Conservation (phyloP, 352 stramenopile species). For the Thraustochytrium sp. region DNA sequence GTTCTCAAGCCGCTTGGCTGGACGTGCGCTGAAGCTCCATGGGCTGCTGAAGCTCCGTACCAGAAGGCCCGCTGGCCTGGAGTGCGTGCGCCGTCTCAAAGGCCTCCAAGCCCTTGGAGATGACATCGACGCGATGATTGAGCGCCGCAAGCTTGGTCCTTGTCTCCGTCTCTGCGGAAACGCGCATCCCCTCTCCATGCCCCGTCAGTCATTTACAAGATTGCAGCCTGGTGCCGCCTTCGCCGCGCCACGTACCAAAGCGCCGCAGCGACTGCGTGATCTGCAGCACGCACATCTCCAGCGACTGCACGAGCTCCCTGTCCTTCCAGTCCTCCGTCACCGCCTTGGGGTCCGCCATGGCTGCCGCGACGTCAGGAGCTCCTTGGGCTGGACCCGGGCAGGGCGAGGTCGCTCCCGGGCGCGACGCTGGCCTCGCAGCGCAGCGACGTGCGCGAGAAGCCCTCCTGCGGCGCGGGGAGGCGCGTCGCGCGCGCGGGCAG, state of each 20-base stretch:
- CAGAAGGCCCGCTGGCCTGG: too few species aligned
- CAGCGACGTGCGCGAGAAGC: too few species aligned
- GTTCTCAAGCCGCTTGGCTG: too few species aligned
- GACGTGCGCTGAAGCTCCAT: too few species aligned
- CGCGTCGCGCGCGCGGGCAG: too few species aligned
- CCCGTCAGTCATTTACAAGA: neutral
- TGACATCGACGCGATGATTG: neutral
- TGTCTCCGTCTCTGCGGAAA: neutral
- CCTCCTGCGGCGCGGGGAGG: too few species aligned
- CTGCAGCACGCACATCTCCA: neutral
- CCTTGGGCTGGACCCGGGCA: too few species aligned
- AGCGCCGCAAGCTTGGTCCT: neutral
- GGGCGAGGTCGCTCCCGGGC: neutral
- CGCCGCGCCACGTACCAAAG: neutral
- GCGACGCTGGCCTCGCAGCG: neutral
- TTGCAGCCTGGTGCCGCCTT: neutral
- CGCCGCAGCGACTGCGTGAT: neutral
- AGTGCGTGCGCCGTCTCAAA: too few species aligned
- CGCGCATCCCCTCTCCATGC: neutral
- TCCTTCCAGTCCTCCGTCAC: neutral
- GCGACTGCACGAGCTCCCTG: neutral
- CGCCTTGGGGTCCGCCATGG: neutral
- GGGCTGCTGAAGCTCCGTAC: too few species aligned
- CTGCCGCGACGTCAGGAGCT: neutral
- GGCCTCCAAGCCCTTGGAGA: too few species aligned